Conservation (phyloP, 2,329 filamentous ascomycete genomes). For the Trichoderma endophyticum region DNA sequence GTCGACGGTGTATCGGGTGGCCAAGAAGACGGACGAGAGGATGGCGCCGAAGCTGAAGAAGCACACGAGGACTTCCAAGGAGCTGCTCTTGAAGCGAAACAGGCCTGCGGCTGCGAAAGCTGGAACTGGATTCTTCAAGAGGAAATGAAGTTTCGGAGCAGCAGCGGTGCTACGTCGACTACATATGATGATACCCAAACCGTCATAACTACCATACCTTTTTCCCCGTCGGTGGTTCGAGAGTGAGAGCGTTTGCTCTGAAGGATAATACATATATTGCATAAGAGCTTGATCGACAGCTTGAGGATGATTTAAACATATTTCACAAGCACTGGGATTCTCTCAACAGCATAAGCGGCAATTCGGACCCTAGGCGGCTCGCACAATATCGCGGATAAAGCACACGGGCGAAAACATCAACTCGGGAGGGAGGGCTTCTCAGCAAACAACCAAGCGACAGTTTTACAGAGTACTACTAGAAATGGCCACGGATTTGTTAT, state of each 20-base stretch:
- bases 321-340: neutral
- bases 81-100: slow-evolving; percentile 45
- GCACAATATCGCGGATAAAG: neutral
- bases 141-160: slow-evolving; percentile 3
- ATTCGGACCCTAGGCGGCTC: neutral
- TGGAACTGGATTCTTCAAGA: slow-evolving; percentile 43
- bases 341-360: neutral
- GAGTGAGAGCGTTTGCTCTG: neutral
- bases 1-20: slow-evolving; percentile 52
- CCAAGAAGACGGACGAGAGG: slow-evolving; percentile 41
- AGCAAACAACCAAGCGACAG: neutral
- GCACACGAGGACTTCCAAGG: slow-evolving; percentile 41
- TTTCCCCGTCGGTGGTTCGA: neutral
- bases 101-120: slow-evolving; percentile 36
- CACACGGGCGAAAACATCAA: neutral
- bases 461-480: neutral
- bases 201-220: neutral
- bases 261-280: neutral
- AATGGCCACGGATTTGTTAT: neutral
- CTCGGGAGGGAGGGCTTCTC: neutral
- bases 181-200: neutral
- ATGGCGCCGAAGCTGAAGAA: slow-evolving; percentile 49
- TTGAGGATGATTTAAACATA: neutral
- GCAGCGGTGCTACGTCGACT: neutral
- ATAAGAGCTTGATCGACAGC: neutral